Evolutionary conservation across 768 basidiomycete species (phyloP), one percentile per base, ranked within the genome.

Genomic region (Galerina sulciceps): DNA sequence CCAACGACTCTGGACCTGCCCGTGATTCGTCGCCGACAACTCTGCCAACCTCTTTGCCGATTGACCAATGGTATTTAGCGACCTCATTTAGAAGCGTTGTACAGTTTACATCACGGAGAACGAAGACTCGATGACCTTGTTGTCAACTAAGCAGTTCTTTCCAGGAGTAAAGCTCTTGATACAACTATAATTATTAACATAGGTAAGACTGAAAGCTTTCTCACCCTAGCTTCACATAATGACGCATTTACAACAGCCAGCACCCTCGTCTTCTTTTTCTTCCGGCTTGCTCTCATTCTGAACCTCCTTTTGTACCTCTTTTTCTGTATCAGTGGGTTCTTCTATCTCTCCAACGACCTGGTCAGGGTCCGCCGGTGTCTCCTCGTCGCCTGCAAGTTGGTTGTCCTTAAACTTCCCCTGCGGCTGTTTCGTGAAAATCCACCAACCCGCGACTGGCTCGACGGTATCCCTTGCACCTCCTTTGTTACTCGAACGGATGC

Each of bases 381-480:
- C 31, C n/a, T 54, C 41, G 38, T 42, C 53, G 14, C 41, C n/a
- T 37, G 10, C 53, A 44, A n/a, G 18, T 15, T 45, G 44, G 14
- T 53, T 23, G 26, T 51, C 35, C 26, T 36, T 36, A 38, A 40
- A 31, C 36, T 58, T 44, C 0, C 49, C 49, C 17, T 51, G 34
- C 2, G 50, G 42, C 35, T 36, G 17, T 37, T 58, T 58, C 1
- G 57, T 58, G 35, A 58, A 52, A 4, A 58, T 58, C 57, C 57
- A 58, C 57, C 57, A 58, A 0, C 57, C 57, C 3, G 57, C 49
- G 13, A 58, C 57, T 17, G 57, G 57, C 49, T 46, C 36, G 36
- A 58, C 49, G 6, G 42, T 51, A 52, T 58, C 57, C 43, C 36
- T 58, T 42, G 20, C 35, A 15, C 31, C 57, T 3, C 22, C 41